A percentile compares a stretch with the other conserved stretches of the same genome.
Conservation (phyloP, 1,284 basidiomycete species). For the Afroboletus lepidellus region DNA sequence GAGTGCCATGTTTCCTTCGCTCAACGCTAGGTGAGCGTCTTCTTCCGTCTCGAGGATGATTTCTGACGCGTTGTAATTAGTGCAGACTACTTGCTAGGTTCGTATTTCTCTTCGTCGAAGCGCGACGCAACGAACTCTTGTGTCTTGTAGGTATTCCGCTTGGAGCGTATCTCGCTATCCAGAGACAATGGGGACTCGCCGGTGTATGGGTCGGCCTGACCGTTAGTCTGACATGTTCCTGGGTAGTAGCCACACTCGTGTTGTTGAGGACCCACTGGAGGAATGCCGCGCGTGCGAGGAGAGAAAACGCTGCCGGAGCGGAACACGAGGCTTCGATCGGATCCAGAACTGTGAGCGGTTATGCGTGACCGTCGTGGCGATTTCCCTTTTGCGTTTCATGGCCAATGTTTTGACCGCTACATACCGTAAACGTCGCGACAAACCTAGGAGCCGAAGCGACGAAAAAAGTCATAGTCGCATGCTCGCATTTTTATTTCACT, state of each 20-base stretch:
- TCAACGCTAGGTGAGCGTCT: conserved; percentile 23
- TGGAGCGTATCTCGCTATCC: conserved; percentile 27
- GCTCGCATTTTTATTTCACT: conserved; percentile 17
- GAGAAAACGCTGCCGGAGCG: neutral
- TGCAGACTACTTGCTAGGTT: conserved; percentile 24
- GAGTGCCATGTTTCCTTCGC: conserved; percentile 25
- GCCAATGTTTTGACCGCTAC: neutral
- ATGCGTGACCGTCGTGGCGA: neutral
- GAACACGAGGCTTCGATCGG: neutral
- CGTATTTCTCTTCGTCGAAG: neutral
- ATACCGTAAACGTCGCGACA: neutral
- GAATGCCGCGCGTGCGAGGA: neutral
- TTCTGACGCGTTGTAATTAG: conserved; percentile 14
- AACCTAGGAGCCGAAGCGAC: neutral
- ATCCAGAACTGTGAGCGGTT: neutral
- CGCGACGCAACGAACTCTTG: neutral
- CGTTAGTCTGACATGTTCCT: conserved; percentile 24
- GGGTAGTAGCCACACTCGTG: conserved; percentile 19
- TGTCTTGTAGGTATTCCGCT: conserved; percentile 27
- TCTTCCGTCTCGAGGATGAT: too few relatives aligned
- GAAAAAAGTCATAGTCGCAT: neutral
- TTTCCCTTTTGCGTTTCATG: neutral
- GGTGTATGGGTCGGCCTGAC: conserved; percentile 27
- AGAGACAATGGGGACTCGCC: conserved; percentile 25
- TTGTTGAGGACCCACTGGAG: conserved; percentile 21